Evolutionary conservation across 2,329 filamentous ascomycete species (phyloP), one percentile per base, ranked within the genome.

Genomic region (Epichloe elymi): DNA sequence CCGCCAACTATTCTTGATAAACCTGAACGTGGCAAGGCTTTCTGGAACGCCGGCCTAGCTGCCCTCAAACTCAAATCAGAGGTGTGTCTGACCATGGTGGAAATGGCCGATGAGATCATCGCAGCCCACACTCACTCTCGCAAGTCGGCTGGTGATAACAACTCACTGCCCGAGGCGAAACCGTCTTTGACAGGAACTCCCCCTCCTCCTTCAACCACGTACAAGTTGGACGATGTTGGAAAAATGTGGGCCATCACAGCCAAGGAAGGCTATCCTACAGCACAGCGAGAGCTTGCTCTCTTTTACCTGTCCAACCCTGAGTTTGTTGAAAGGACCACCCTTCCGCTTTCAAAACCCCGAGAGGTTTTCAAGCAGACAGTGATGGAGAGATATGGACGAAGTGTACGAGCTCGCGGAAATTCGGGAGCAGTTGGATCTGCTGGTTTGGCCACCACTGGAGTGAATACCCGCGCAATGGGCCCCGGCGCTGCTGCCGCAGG

Each of bases 231-330:
- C 42, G 88, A 96, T 63, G 91, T 89, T 0, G 90, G 86, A 3
- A 81, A 79, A 58, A 93, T 97, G 82, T 88, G 88, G 75, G 85
- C 88, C 55, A 93, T 96, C 63, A 91, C 90, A 1, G 93, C 93
- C 15, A 93, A 90, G 64, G 93, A 98, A 68, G 90, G 91, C 39
- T 66, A 65, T 44, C 78, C 89, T 0, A 86, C 87, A 12, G 90
- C 91, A 5, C 90, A 97, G 70, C 83, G 93, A 48, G 93, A 98
- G 68, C 77, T 98, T 15, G 93, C 87, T 2, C 86, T 95, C 55
- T 85, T 97, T 60, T 97, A 96, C 65, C 78, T 98, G 39, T 93
- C 88, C 0, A 86, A 95, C 58, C 90, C 93, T 0, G 88, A 95
- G 63, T 78, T 93, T 15, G 81, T 96, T 12, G 78, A 80, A 57